These are phyloP conservation scores for Lophium mytilinum DNA, from an alignment of 495 filamentous ascomycete genomes.

Conservation along the genomic window DNA sequence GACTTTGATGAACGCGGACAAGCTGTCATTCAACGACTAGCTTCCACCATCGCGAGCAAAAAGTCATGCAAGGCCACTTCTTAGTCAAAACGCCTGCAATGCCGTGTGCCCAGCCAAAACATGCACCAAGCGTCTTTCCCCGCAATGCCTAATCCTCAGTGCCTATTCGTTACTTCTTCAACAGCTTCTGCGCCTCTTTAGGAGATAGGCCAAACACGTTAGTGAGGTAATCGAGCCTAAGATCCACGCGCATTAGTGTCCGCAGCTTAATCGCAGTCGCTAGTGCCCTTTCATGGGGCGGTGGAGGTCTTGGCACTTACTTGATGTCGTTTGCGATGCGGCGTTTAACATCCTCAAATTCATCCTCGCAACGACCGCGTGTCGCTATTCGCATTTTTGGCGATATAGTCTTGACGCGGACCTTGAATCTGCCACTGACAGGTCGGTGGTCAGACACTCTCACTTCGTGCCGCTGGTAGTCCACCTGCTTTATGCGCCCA, in stretches of 20 bases:
- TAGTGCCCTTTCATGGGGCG: too few relatives aligned
- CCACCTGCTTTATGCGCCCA: slow-evolving; percentile 74
- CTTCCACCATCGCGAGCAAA: too few relatives aligned
- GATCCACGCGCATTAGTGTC: neutral
- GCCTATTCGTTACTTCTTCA: slow-evolving; percentile 9
- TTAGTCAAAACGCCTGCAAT: neutral
- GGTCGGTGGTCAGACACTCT: slow-evolving; percentile 87
- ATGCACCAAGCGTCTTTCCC: neutral
- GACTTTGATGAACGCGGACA: neutral
- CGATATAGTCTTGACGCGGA: slow-evolving; percentile 72
- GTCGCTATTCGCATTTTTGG: slow-evolving; percentile 52
- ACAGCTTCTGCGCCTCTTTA: slow-evolving; percentile 27
- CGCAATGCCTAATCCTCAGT: neutral
- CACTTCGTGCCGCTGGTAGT: slow-evolving; percentile 85
- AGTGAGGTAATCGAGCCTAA: slow-evolving; percentile 31
- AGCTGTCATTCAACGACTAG: too few relatives aligned
- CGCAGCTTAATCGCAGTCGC: neutral
- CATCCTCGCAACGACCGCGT: slow-evolving; percentile 62
- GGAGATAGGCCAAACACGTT: slow-evolving; percentile 29
- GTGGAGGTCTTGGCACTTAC: slow-evolving; percentile 30
- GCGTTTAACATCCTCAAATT: slow-evolving; percentile 62
- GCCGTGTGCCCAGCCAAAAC: neutral
- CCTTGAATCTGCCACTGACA: slow-evolving; percentile 73
- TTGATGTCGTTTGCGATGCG: slow-evolving; percentile 56
- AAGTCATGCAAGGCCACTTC: too few relatives aligned